Evolutionary conservation across 495 filamentous ascomycete genomes (phyloP).

Genomic region (Margaritispora aquatica): DNA sequence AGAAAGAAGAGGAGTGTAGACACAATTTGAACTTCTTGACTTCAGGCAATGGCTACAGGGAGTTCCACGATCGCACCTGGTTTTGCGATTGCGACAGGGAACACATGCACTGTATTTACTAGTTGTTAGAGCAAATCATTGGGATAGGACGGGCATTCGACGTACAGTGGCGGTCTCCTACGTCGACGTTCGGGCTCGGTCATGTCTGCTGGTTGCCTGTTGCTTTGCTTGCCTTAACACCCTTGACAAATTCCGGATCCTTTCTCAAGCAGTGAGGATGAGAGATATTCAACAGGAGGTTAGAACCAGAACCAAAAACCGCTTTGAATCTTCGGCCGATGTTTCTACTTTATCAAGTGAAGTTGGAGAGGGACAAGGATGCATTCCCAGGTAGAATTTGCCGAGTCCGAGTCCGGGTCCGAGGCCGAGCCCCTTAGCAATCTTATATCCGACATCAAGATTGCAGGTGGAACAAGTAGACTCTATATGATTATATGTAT

Average conservation of each 20-base stretch:
- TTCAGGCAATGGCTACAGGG: constrained; percentile 46
- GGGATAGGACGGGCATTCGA: not conserved
- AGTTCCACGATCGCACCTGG: constrained; percentile 26
- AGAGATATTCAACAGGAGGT: not conserved
- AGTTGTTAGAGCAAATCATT: not conserved
- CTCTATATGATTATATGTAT: not conserved
- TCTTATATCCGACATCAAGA: not conserved
- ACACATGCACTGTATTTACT: constrained; percentile 13
- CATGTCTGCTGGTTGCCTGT: constrained; percentile 16
- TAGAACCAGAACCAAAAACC: not conserved
- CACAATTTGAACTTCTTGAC: constrained; percentile 35
- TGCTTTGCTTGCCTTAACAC: not conserved
- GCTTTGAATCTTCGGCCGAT: not conserved
- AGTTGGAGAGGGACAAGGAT: not conserved
- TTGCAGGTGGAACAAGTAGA: not conserved
- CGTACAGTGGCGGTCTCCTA: constrained; percentile 41
- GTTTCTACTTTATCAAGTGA: not conserved
- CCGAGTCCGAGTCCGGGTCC: not conserved
- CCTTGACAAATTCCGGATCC: not conserved
- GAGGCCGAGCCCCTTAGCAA: not conserved
- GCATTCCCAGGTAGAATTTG: not conserved
- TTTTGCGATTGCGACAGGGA: constrained; percentile 16
- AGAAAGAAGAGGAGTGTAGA: constrained; percentile 29
- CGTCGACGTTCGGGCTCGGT: constrained; percentile 36
- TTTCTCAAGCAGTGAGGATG: not conserved